Percentiles rank a stretch among this genome's conserved stretches.
phyloP scores from a whole-genome alignment of 257 asterid genomes.

The Echites panduratus region DNA sequence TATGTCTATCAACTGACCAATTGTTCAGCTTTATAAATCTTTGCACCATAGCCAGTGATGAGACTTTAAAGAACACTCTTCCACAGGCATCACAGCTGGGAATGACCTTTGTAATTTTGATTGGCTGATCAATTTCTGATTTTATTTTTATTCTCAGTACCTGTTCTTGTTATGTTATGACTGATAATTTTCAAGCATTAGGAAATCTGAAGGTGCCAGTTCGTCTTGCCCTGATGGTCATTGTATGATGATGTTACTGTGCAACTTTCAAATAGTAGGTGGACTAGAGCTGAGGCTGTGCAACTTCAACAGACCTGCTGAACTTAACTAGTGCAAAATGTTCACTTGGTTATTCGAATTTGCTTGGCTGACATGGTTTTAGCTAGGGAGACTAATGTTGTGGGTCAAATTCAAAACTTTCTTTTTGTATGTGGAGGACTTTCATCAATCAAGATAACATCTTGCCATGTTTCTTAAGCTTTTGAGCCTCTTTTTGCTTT shows the following conservation, averaged over 20 bases:
- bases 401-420: too few species aligned
- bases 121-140: neutral
- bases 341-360: neutral
- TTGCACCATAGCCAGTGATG: neutral
- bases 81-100: neutral
- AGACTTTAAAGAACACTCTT: neutral
- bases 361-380: too few species aligned
- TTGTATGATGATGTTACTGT: neutral
- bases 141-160: neutral
- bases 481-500: too few species aligned
- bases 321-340: neutral
- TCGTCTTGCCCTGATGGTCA: neutral
- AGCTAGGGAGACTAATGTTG: too few species aligned
- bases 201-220: neutral
- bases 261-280: neutral
- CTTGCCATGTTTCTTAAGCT: too few species aligned
- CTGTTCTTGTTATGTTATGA: neutral
- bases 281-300: neutral
- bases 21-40: neutral
- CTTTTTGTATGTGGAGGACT: too few species aligned
- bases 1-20: neutral
- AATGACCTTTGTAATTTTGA: neutral
- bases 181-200: neutral
- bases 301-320: neutral
- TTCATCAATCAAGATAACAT: too few species aligned